Conservation (phyloP, 768 basidiomycete genomes). For the Suillus americanus region DNA sequence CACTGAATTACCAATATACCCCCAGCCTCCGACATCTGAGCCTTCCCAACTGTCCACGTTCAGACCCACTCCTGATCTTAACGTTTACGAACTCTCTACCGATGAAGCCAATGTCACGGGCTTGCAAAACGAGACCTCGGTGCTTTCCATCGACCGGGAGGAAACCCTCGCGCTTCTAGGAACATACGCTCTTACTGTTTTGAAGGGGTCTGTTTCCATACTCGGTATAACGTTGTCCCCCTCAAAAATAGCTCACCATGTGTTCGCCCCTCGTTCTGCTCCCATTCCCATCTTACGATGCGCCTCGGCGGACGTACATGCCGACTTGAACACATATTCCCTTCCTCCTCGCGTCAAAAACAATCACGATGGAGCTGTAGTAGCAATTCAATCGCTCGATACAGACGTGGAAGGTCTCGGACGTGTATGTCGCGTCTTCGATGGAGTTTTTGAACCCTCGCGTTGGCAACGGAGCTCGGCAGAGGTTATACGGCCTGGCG, state of each 20-base stretch:
- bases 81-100: not conserved
- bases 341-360: conserved; percentile 15
- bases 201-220: conserved; percentile 60
- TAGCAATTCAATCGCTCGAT: conserved; percentile 56
- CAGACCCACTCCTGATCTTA: not conserved
- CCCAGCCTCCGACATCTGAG: not conserved
- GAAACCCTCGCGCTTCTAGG: conserved; percentile 61
- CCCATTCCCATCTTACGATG: conserved; percentile 60
- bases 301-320: conserved; percentile 17
- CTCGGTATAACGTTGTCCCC: conserved; percentile 52
- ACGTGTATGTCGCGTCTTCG: conserved; percentile 58
- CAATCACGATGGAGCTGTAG: conserved; percentile 34
- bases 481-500: conserved; percentile 13
- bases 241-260: conserved; percentile 41
- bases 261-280: conserved; percentile 81
- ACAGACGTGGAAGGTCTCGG: conserved; percentile 71
- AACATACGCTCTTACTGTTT: conserved; percentile 55
- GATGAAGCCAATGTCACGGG: not conserved
- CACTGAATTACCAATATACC: not conserved
- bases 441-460: conserved; percentile 58
- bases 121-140: not conserved
- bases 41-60: not conserved
- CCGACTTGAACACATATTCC: not conserved
- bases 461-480: conserved; percentile 38
- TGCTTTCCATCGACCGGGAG: not conserved